phyloP scores from a whole-genome alignment of 2,329 filamentous ascomycete species.

The Alternaria sp. region DNA sequence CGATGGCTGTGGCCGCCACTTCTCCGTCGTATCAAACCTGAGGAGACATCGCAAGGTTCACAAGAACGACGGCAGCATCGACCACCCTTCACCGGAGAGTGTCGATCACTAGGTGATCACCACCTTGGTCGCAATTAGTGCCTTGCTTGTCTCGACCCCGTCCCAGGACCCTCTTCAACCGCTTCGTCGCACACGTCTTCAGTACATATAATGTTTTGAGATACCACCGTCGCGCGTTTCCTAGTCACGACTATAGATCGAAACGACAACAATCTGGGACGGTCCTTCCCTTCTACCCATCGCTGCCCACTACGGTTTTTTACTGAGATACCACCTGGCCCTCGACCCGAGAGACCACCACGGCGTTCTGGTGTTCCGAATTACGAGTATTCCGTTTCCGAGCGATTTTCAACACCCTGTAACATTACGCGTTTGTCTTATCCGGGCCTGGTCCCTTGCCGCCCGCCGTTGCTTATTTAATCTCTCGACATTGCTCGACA shows the following conservation, averaged over 20 bases:
- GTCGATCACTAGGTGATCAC: constrained; percentile 35
- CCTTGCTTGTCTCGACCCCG: constrained; percentile 11
- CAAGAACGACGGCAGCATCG: constrained; percentile 68
- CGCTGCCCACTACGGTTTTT: constrained; percentile 31
- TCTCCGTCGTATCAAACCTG: constrained; percentile 96
- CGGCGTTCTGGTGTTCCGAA: constrained; percentile 31
- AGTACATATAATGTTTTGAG: constrained; percentile 37
- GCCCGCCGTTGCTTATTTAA: constrained; percentile 11
- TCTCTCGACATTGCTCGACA: constrained; percentile 24
- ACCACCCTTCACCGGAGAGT: constrained; percentile 58
- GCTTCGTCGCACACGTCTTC: neutral
- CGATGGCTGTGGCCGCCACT: constrained; percentile 92
- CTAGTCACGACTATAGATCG: constrained; percentile 33
- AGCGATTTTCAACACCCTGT: constrained; percentile 38
- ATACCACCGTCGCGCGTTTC: constrained; percentile 46
- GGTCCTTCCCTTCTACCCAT: constrained; percentile 38
- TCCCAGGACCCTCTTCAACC: neutral
- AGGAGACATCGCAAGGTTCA: constrained; percentile 96
- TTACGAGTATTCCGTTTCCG: constrained; percentile 36
- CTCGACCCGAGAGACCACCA: constrained; percentile 13
- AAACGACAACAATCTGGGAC: constrained; percentile 35
- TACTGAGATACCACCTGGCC: constrained; percentile 32
- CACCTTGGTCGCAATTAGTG: constrained; percentile 14
- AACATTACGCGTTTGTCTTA: constrained; percentile 32
- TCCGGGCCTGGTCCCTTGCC: constrained; percentile 8